Evolutionary conservation across 2,329 filamentous ascomycete genomes (phyloP), one percentile per base, ranked within the genome.

Genomic region (Diaporthe humulicola): DNA sequence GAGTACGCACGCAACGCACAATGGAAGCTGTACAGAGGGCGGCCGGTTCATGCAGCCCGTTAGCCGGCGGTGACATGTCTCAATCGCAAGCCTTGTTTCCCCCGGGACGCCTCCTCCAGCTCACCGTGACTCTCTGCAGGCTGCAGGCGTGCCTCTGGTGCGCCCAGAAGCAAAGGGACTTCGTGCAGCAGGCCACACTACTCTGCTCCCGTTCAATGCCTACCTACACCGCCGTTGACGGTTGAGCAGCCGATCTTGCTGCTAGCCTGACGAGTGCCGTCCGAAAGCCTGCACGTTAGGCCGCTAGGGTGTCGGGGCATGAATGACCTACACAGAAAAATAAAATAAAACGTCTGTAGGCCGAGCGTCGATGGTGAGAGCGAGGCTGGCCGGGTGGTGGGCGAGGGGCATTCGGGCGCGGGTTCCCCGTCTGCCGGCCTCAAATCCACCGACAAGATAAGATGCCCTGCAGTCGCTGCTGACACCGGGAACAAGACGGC

Each of bases 201-300:
- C 64, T 52, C 12, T 25, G 9, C 48, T 67, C 64, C 64, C 64
- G 64, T 25, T 45, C 48, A 28, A 28, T 33, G 22, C 45, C 58
- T 60, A 36, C 64, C 67, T 72, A 74, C 74, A 76, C 74, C 74
- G 74, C 74, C 72, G 58, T 71, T 70, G 73, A 71, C 74, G 67
- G 69, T 71, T 74, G 67, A 67, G 58, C 70, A 72, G 70, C 54
- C 58, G 71, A 73, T 75, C 66, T 66, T 30, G 58, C 50, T 61
- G 56, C 42, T 75, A 67, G 58, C 56, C 40, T 66, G 58, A 19
- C 57, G 56, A 70, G 45, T 70, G 52, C 40, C 48, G 60, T n/a
- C 38, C 48, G 56, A 25, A 50, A 30, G 57, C 22, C 45, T 72
- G 48, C 38, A 61, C 30, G 38, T 40, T 45, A 64, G 66, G 54